Evolutionary conservation across 768 basidiomycete species (phyloP), one percentile per base, ranked within the genome.

Genomic region (Naganishia onofrii): DNA sequence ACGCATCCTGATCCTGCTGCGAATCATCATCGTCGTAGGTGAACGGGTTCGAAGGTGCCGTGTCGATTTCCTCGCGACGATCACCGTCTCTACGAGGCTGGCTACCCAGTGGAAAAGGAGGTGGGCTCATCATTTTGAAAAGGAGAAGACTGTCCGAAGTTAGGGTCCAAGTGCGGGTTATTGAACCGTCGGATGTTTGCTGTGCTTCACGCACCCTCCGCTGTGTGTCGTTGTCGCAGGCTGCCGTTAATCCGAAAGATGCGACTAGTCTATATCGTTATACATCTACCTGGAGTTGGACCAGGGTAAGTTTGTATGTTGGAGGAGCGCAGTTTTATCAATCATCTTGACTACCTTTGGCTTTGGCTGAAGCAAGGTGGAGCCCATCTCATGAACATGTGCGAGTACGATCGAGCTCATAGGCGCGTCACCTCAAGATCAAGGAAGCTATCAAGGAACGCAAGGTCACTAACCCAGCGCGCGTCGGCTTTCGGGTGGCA

Each of bases 11-110:
- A n/a, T 60, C 58, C 58, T 60, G 58, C 36, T 63, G 60, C 38
- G 60, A 63, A 29, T 63, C 60, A 29, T 63, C 60, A 19, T 63
- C 60, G 42, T 63, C 60, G 42, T 63, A 63, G 23, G 29, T 21
- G 38, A 63, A 63, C 6, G 60, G 60, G 29, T 63, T 63, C 60
- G 60, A 63, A 23, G 42, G 60, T 17, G 26, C 60, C 23, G 60
- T 46, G 12, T n/a, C 15, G 60, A 44, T 26, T 23, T 34, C 32
- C 5, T 21, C 36, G 10, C 46, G 60, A 9, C 42, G 60, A 4
- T 23, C 15, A 15, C 15, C 23, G 17, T 58, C 57, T 23, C 23
- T 10, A 2, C 60, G 60, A 44, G 42, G 26, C 23, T 63, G 60
- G 38, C 60, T 63, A 42, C 60, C 42, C 15, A 36, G 60, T 2